These are phyloP conservation scores for Neurospora cerealis DNA, from an alignment of 495 filamentous ascomycete genomes.

Conservation along the genomic window DNA sequence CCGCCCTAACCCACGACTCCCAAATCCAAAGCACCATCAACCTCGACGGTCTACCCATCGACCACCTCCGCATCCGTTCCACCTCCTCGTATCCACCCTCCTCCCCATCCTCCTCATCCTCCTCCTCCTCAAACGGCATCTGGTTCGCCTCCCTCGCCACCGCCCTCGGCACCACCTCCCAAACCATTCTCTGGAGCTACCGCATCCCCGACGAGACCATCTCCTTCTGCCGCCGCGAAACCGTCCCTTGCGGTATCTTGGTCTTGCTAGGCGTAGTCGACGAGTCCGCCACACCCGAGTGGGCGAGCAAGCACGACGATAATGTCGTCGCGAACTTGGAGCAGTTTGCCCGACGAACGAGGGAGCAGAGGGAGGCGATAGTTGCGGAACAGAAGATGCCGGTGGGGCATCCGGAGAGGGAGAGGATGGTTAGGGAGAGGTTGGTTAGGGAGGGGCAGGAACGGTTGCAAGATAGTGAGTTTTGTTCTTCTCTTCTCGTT, in stretches of 20 bases:
- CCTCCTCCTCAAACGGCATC: slow-evolving; percentile 34
- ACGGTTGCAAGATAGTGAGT: slow-evolving; percentile 32
- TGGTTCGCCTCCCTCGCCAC: slow-evolving; percentile 51
- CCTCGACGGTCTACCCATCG: slow-evolving; percentile 31
- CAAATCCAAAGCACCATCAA: slow-evolving; percentile 15
- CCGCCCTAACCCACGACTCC: slow-evolving; percentile 26
- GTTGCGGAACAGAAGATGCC: slow-evolving; percentile 35
- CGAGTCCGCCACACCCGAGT: slow-evolving; percentile 45
- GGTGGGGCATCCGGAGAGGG: slow-evolving; percentile 28
- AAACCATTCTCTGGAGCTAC: slow-evolving; percentile 52
- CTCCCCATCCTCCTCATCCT: slow-evolving; percentile 22
- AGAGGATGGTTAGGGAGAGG: slow-evolving; percentile 26
- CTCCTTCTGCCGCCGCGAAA: slow-evolving; percentile 38
- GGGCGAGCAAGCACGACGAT: slow-evolving; percentile 38
- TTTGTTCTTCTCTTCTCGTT: neutral
- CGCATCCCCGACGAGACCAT: slow-evolving; percentile 45
- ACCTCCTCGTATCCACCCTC: slow-evolving; percentile 9
- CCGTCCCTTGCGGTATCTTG: slow-evolving; percentile 53
- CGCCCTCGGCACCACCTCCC: slow-evolving; percentile 39
- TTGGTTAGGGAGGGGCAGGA: slow-evolving; percentile 28
- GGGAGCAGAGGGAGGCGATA: slow-evolving; percentile 33
- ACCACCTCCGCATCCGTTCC: slow-evolving; percentile 26
- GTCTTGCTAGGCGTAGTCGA: slow-evolving; percentile 43
- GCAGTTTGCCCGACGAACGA: slow-evolving; percentile 20
- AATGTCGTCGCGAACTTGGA: slow-evolving; percentile 29